Conservation (phyloP, 2,329 filamentous ascomycete species). For the Aspergillus viridinutans region DNA sequence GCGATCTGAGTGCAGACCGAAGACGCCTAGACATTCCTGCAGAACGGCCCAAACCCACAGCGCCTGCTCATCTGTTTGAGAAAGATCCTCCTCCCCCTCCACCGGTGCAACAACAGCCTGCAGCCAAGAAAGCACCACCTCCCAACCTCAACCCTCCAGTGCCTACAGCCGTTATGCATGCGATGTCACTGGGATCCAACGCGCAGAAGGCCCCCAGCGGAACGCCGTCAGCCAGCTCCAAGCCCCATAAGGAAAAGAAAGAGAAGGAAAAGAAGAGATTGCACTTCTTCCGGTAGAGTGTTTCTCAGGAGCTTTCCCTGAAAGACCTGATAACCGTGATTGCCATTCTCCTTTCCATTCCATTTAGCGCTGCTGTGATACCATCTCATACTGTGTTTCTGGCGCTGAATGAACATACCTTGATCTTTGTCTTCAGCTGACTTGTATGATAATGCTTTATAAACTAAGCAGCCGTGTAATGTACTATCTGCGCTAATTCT, state of each 20-base stretch:
- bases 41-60: conserved; percentile 73
- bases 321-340: background rate
- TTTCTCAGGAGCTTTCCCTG: background rate
- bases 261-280: conserved; percentile 53
- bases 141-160: conserved; percentile 23
- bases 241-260: conserved; percentile 41
- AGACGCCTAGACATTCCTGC: conserved; percentile 74
- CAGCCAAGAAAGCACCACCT: conserved; percentile 20
- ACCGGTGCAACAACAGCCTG: conserved; percentile 39
- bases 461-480: background rate
- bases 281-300: conserved; percentile 47
- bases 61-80: conserved; percentile 83
- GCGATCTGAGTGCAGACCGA: conserved; percentile 71
- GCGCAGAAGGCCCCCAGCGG: conserved; percentile 35
- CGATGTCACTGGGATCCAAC: conserved; percentile 34
- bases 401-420: background rate
- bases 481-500: background rate
- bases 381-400: conserved; percentile 23
- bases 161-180: conserved; percentile 31
- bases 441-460: background rate
- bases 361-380: conserved; percentile 33
- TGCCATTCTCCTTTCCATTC: conserved; percentile 10
- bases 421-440: background rate
- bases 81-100: conserved; percentile 53
- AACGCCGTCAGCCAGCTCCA: conserved; percentile 17